A percentile compares a stretch with the other conserved stretches of the same genome.
These are phyloP conservation scores for Suillus decipiens DNA, from an alignment of 768 basidiomycete species.

Conservation along the genomic window DNA sequence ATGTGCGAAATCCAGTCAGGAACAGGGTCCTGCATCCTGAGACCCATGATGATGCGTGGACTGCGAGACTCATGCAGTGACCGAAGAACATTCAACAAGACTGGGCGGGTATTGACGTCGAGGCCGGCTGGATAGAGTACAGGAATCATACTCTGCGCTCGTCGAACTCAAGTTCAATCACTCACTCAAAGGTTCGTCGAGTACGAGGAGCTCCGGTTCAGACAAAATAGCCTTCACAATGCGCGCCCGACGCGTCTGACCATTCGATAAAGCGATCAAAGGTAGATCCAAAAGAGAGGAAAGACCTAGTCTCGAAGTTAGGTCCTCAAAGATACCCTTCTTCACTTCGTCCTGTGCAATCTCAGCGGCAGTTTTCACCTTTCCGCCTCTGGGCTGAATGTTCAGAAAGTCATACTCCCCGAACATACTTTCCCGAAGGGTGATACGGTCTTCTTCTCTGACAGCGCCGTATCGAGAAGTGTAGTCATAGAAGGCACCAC, in stretches of 20 bases:
- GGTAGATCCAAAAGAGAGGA: constrained; percentile 75
- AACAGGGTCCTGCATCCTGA: constrained; percentile 69
- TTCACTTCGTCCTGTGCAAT: constrained; percentile 26
- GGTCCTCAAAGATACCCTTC: constrained; percentile 47
- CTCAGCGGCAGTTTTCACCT: constrained; percentile 25
- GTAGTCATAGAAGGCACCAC: constrained; percentile 87
- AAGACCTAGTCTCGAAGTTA: constrained; percentile 62
- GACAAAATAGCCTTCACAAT: constrained; percentile 76
- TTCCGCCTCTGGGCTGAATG: constrained; percentile 23
- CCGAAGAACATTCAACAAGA: constrained; percentile 56
- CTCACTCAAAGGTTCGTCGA: constrained; percentile 93
- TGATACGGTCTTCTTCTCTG: constrained; percentile 79
- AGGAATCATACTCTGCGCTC: background rate
- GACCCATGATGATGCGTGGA: constrained; percentile 66
- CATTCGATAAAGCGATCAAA: constrained; percentile 83
- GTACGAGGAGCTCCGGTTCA: constrained; percentile 70
- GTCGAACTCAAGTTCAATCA: constrained; percentile 14
- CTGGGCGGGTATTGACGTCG: constrained; percentile 60
- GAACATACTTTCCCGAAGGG: constrained; percentile 72
- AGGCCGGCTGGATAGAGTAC: constrained; percentile 63
- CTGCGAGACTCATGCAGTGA: constrained; percentile 45
- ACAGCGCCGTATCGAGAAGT: constrained; percentile 90
- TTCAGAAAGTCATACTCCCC: constrained; percentile 47
- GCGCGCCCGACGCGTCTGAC: constrained; percentile 86
- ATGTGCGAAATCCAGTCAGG: constrained; percentile 77